phyloP scores from a whole-genome alignment of 169 alveolate species.

The Plasmodium sp. region DNA sequence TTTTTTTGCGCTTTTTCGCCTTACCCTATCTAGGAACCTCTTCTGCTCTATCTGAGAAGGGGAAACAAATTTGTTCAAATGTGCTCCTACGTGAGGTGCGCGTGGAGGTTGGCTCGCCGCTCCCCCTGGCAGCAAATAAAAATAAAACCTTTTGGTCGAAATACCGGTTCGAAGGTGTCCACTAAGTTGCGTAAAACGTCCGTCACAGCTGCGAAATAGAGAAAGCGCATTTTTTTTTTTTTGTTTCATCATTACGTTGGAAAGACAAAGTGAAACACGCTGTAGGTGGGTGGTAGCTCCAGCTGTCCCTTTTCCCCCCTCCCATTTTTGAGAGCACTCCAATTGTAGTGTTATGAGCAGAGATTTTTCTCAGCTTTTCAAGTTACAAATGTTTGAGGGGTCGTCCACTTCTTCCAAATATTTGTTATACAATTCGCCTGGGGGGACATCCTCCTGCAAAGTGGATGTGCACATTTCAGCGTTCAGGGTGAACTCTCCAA shows the following conservation, averaged over 20 bases:
- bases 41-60: constrained; percentile 42
- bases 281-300: neutral
- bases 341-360: neutral
- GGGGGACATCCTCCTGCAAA: constrained; percentile 18
- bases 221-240: neutral
- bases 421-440: constrained; percentile 22
- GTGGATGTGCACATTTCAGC: neutral
- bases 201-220: constrained; percentile 7
- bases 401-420: constrained; percentile 22
- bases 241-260: neutral
- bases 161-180: constrained; percentile 43
- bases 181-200: constrained; percentile 11
- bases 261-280: neutral
- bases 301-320: neutral
- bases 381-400: constrained; percentile 16
- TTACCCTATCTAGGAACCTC: constrained; percentile 25
- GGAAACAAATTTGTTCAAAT: neutral
- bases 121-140: neutral
- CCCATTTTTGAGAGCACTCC: neutral
- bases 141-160: neutral
- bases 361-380: neutral
- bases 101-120: neutral
- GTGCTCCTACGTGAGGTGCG: neutral
- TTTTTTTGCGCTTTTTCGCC: neutral
- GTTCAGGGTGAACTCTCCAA: neutral